Evolutionary conservation across 2,329 filamentous ascomycete species (phyloP).

Genomic region (Xylaria sp.): DNA sequence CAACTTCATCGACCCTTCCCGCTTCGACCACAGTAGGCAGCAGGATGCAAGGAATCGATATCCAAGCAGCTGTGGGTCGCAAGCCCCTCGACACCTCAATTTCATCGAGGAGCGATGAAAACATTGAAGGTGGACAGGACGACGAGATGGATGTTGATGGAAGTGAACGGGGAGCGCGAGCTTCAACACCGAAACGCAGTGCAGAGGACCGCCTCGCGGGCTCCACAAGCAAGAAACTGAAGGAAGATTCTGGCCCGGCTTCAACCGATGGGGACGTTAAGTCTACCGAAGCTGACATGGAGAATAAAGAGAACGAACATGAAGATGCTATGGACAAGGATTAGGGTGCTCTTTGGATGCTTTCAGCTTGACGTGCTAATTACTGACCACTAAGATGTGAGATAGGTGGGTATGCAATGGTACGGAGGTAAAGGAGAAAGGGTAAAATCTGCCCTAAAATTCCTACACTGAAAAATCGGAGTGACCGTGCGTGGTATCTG

Average conservation of each 20-base stretch:
- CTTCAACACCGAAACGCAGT: constrained; percentile 64
- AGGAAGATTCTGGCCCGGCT: constrained; percentile 52
- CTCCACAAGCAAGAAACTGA: constrained; percentile 61
- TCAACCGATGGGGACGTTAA: constrained; percentile 9
- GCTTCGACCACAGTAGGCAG: constrained; percentile 54
- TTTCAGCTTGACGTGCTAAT: neutral
- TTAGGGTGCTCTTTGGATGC: constrained; percentile 4
- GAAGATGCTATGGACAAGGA: constrained; percentile 37
- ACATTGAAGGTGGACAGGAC: constrained; percentile 37
- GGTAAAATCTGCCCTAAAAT: neutral
- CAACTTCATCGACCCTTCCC: constrained; percentile 52
- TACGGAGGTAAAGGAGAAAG: constrained; percentile 5
- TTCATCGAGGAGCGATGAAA: constrained; percentile 39
- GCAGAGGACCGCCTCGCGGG: constrained; percentile 61
- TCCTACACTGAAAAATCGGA: neutral
- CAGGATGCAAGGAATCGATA: constrained; percentile 66
- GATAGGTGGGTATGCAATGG: neutral
- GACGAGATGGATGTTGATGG: constrained; percentile 50
- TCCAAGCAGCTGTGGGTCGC: constrained; percentile 71
- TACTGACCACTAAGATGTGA: neutral
- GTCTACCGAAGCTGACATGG: constrained; percentile 4
- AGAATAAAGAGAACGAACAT: constrained; percentile 23
- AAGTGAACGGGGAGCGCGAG: constrained; percentile 41
- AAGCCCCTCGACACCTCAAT: constrained; percentile 51
- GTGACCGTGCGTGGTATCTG: constrained; percentile 12